Evolutionary conservation across 2,329 filamentous ascomycete genomes (phyloP).

Genomic region (Cercospora janseana): DNA sequence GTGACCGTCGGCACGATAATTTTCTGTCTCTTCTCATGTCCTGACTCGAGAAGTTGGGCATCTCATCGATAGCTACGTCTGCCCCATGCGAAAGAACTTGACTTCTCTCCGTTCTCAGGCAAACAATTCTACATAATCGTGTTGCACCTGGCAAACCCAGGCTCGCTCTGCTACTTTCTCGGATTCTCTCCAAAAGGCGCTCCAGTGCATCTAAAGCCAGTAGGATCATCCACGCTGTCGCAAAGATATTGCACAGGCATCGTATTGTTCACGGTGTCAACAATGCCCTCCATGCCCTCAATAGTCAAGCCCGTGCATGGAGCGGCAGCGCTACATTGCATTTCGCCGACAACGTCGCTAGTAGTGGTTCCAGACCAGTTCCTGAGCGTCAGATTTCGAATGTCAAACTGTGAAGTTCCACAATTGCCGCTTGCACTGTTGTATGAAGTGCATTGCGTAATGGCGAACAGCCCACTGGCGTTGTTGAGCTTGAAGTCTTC

Average conservation of each 20-base stretch:
- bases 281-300: slow-evolving; percentile 13
- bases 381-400: slow-evolving; percentile 36
- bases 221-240: slow-evolving; percentile 26
- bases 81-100: neutral
- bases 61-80: neutral
- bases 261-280: slow-evolving; percentile 20
- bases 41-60: too few species aligned
- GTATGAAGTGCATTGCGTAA: slow-evolving; percentile 32
- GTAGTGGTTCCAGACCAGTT: slow-evolving; percentile 34
- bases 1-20: too few species aligned
- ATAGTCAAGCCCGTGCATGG: slow-evolving; percentile 27
- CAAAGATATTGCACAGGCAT: slow-evolving; percentile 28
- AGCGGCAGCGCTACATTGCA: slow-evolving; percentile 31
- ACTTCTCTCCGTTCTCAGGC: neutral
- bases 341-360: slow-evolving; percentile 23
- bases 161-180: neutral
- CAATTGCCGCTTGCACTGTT: slow-evolving; percentile 26
- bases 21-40: too few species aligned
- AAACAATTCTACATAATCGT: neutral
- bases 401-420: slow-evolving; percentile 40
- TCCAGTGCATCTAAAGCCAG: slow-evolving; percentile 31
- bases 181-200: slow-evolving; percentile 21
- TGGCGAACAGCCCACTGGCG: slow-evolving; percentile 26
- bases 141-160: neutral
- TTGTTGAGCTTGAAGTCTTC: slow-evolving; percentile 34